Evolutionary conservation across 2,329 filamentous ascomycete species (phyloP).

Genomic region (Penicillium hesseltinei): DNA sequence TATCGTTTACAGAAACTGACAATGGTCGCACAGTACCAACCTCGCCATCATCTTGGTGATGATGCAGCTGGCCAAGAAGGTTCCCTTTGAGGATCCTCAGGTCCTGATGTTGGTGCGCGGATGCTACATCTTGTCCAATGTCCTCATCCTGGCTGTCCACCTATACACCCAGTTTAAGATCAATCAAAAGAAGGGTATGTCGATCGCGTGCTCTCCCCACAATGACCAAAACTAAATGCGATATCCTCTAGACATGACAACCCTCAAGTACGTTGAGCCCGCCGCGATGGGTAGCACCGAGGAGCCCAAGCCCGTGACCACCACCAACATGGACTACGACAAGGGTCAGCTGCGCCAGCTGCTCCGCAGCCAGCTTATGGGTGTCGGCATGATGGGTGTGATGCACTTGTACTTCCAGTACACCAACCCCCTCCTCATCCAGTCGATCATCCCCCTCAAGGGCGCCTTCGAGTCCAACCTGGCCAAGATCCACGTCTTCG

Average conservation of each 20-base stretch:
- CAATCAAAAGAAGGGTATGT: constrained; percentile 93
- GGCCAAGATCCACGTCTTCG: constrained; percentile 91
- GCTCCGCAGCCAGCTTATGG: constrained; percentile 92
- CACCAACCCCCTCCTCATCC: constrained; percentile 97
- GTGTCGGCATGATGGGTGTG: constrained; percentile 94
- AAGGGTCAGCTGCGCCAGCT: constrained; percentile 76
- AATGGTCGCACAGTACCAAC: constrained; percentile 66
- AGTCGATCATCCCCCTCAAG: constrained; percentile 98
- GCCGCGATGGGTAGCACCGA: constrained; percentile 89
- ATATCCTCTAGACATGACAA: constrained; percentile 73
- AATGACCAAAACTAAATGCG: background rate
- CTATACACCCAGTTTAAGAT: constrained; percentile 81
- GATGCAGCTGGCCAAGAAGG: constrained; percentile 97
- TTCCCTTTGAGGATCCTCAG: constrained; percentile 87
- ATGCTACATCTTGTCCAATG: constrained; percentile 67
- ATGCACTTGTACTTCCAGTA: constrained; percentile 99
- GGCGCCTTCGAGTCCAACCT: constrained; percentile 91
- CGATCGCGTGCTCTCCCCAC: background rate
- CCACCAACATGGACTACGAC: constrained; percentile 95
- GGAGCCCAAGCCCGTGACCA: constrained; percentile 94
- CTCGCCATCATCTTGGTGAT: constrained; percentile 92
- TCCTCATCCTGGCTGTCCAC: constrained; percentile 82
- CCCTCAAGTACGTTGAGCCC: constrained; percentile 97
- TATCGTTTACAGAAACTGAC: constrained; percentile 2
- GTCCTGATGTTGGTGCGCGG: constrained; percentile 64